Conservation (phyloP, 495 filamentous ascomycete genomes). For the Massariosphaeria phaeospora region DNA sequence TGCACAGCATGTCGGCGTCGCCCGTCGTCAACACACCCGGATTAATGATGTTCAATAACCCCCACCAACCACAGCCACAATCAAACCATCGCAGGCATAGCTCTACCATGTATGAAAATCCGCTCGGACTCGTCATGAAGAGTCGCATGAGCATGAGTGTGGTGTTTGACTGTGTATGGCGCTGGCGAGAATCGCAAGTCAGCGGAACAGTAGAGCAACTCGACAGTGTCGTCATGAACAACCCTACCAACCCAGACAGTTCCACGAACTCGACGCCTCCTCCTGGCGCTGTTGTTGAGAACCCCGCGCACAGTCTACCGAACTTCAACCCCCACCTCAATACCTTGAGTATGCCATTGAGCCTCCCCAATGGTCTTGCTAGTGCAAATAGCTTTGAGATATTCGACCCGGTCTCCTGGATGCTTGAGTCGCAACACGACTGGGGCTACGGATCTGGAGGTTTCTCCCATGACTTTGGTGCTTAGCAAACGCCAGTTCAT, state of each 20-base stretch:
- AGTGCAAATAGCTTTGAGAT: conserved; percentile 70
- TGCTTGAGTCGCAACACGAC: conserved; percentile 77
- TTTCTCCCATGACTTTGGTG: conserved; percentile 16
- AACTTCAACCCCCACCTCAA: conserved; percentile 44
- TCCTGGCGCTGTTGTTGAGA: conserved; percentile 18
- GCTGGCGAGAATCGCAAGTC: conserved; percentile 82
- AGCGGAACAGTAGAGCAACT: conserved; percentile 65
- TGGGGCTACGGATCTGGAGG: conserved; percentile 39
- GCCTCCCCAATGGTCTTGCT: conserved; percentile 42
- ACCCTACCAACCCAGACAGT: conserved; percentile 78
- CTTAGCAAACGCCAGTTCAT: too few species aligned
- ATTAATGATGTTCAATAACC: conserved; percentile 24
- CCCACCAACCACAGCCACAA: conserved; percentile 10
- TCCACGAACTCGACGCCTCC: conserved; percentile 52
- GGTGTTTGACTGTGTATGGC: conserved; percentile 88
- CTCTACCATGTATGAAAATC: conserved; percentile 56
- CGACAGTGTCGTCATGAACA: conserved; percentile 70
- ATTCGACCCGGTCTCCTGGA: conserved; percentile 87
- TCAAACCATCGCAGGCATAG: conserved; percentile 15
- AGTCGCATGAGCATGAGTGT: conserved; percentile 91
- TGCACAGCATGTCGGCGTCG: conserved; percentile 36
- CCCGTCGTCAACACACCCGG: conserved; percentile 18
- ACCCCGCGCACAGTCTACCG: conserved; percentile 24
- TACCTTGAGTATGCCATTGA: conserved; percentile 40
- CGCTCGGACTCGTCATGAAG: conserved; percentile 75